Evolutionary conservation across 2,329 filamentous ascomycete species (phyloP), one percentile per base, ranked within the genome.

Genomic region (Pestalotiopsis sp.): DNA sequence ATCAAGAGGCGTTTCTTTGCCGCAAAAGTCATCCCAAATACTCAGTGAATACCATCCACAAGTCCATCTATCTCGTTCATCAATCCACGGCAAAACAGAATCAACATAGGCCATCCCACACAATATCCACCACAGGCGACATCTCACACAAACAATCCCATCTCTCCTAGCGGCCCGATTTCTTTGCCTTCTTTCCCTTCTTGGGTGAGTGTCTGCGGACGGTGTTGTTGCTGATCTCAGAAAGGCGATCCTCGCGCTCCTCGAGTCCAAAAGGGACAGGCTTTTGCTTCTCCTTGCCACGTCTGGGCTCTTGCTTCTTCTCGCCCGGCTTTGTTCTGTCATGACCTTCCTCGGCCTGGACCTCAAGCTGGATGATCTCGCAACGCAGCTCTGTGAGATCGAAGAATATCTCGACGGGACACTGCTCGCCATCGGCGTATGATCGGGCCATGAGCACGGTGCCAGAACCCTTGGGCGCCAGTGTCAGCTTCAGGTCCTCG

Each of bases 391-490:
- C 52, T 11, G 52, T 61, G n/a, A 66, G 14, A 25, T 61, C 56
- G 13, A 23, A 4, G 25, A 66, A 66, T 4, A 13, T 60, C 7
- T 27, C 17, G 4, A 66, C 20, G 7, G 41, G 31, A 13, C 60
- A 20, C 17, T 14, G 17, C 9, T 60, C 23, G n/a, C 52, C 65
- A 17, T 59, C 23, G 11, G 13, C 36, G 20, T 20, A 23, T 13
- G 65, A 59, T 2, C 65, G 36, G 23, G 65, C 65, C 9, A 11
- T 66, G 52, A 66, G 57, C n/a, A 20, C 4, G 12, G 57, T 61
- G n/a, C 49, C 56, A 13, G 65, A 66, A 3, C 65, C 65, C 36
- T 66, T 66, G 13, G 65, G 65, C 4, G 52, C n/a, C 9, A 66
- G 56, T 27, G 65, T 25, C 4, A 56, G 27, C 58, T n/a, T 27